Evolutionary conservation across 768 basidiomycete species (phyloP), one percentile per base, ranked within the genome.

Genomic region (Tulasnella sp.): DNA sequence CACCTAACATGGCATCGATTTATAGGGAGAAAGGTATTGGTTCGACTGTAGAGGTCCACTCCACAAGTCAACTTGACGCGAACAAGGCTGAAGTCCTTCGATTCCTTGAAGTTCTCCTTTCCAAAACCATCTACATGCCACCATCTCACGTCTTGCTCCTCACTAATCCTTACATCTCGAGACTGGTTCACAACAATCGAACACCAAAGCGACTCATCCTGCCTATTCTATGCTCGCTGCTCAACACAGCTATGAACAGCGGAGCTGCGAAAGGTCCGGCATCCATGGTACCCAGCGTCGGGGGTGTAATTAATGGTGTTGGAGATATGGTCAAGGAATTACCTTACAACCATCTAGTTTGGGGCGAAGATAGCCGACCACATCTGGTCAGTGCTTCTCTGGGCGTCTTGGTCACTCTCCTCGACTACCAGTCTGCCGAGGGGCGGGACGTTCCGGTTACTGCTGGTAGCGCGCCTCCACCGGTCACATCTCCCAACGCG

Each of bases 1-100:
- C 12, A 14, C 34, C 40, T 11, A 67, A 14, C 66, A 19, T 29
- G 9, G 19, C 14, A 9, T 9, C 17, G 12, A 1, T 17, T 62
- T 62, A 35, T 72, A 95, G 96, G 96, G 94, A 97, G 83, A 94
- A 90, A 77, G 96, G 96, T 14, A 86, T 99, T 29, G 96, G 97
- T 14, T 94, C 94, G 1, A 92, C 94, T 1, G 82, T 85, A 41
- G 89, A 92, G 78, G 85, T 87, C 8, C 89, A 89, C 0, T 82
- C 87, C 8, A 85, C 81, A 1, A 76, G 85, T 85, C 75, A 83
- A 32, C 86, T 88, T 69, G 94, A 97, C 77, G 82, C 81, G 67
- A 93, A 95, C 82, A 94, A 91, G 78, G 88, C 87, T 1, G 95
- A 98, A 81, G 90, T 98, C 41, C 83, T 98, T 0, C 91, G 94